phyloP scores from a whole-genome alignment of 2,329 filamentous ascomycete species.

The Tolypocladium nubicola region DNA sequence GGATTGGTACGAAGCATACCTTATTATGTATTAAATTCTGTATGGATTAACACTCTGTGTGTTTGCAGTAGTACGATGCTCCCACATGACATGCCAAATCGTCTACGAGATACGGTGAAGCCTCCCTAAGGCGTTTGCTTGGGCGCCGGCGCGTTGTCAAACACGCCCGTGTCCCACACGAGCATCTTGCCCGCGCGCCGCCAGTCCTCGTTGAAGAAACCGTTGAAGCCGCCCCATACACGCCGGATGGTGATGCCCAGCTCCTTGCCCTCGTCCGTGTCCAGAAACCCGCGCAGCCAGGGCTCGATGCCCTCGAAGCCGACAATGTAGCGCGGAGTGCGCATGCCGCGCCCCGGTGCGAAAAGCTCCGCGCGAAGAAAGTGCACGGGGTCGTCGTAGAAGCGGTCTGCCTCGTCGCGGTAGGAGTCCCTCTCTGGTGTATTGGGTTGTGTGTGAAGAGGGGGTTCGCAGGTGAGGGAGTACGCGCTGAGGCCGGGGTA shows the following conservation, averaged over 20 bases:
- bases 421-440: slow-evolving; percentile 55
- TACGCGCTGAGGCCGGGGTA: slow-evolving; percentile 66
- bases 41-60: neutral
- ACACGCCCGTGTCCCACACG: slow-evolving; percentile 45
- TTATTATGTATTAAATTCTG: neutral
- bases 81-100: neutral
- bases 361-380: slow-evolving; percentile 51
- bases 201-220: slow-evolving; percentile 52
- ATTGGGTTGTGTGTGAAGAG: slow-evolving; percentile 53
- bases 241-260: slow-evolving; percentile 32
- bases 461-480: slow-evolving; percentile 85
- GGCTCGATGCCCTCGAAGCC: slow-evolving; percentile 49
- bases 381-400: slow-evolving; percentile 55
- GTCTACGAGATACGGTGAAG: neutral
- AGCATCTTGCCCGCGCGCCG: slow-evolving; percentile 45
- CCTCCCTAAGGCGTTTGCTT: neutral
- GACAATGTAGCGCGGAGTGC: slow-evolving; percentile 45
- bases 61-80: neutral
- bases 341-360: slow-evolving; percentile 5
- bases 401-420: slow-evolving; percentile 81
- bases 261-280: slow-evolving; percentile 23
- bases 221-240: slow-evolving; percentile 49
- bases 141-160: slow-evolving; percentile 6
- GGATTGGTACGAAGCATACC: neutral
- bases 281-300: slow-evolving; percentile 34